Percentiles rank a stretch among this genome's conserved stretches.
Evolutionary conservation across 202 grass and related monocot genomes (phyloP).

Genomic region (Setaria italica): DNA sequence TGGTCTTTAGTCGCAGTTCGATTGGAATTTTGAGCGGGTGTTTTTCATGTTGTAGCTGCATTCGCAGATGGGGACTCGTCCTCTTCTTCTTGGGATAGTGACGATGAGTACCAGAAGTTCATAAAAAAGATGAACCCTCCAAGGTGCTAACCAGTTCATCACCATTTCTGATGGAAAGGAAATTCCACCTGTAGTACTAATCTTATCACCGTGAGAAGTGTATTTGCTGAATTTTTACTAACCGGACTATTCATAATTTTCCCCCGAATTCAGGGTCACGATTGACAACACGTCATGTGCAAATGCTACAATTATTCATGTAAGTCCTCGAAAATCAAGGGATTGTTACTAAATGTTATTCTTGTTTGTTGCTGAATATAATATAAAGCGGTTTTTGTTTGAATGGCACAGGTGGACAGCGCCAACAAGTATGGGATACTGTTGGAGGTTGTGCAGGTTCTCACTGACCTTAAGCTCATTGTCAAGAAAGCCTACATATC

Average conservation of each 20-base stretch:
- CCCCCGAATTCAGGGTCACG: constrained; percentile 63
- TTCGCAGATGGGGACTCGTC: constrained; percentile 63
- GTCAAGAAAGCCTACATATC: constrained; percentile 95
- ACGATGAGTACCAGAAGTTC: constrained; percentile 92
- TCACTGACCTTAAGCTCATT: constrained; percentile 80
- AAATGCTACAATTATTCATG: constrained; percentile 81
- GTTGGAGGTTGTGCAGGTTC: constrained; percentile 91
- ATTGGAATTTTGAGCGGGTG: neutral
- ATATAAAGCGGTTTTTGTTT: neutral
- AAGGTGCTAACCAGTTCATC: constrained; percentile 54
- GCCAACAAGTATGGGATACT: constrained; percentile 91
- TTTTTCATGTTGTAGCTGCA: constrained; percentile 21
- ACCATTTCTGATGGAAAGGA: neutral
- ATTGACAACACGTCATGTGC: constrained; percentile 73
- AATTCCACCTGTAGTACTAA: neutral
- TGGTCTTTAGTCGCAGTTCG: neutral
- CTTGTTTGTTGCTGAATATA: constrained; percentile 27
- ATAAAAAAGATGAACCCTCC: constrained; percentile 98
- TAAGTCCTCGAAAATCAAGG: constrained; percentile 37
- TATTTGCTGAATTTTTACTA: constrained; percentile 21
- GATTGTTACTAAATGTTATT: neutral
- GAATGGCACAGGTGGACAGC: constrained; percentile 76
- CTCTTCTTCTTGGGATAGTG: constrained; percentile 71
- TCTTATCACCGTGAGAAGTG: neutral
- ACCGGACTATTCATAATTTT: constrained; percentile 5